Evolutionary conservation across 2,329 filamentous ascomycete genomes (phyloP).

Genomic region (Bertia moriformis): DNA sequence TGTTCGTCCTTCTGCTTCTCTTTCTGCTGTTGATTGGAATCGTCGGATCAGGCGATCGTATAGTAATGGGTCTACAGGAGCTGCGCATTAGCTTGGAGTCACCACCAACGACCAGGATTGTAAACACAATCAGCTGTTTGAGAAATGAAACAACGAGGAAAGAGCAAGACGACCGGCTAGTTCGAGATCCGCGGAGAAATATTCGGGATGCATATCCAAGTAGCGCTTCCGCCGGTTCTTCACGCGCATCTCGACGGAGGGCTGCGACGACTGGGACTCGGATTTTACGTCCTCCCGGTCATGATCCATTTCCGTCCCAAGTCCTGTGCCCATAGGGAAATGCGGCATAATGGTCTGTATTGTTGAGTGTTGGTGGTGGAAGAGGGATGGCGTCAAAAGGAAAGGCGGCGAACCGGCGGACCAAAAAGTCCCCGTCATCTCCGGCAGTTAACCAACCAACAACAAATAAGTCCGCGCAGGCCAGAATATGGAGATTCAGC

Average conservation of each 20-base stretch:
- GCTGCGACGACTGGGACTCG: not conserved
- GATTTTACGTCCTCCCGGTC: not conserved
- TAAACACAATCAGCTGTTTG: not conserved
- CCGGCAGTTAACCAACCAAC: not conserved
- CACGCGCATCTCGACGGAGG: not conserved
- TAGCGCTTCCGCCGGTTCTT: slow-evolving; percentile 1
- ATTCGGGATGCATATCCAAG: slow-evolving; percentile 1
- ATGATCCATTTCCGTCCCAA: not conserved
- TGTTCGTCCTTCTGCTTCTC: slow-evolving; percentile 15
- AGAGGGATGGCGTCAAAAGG: too few species aligned
- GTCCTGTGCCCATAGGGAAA: not conserved
- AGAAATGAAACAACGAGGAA: not conserved
- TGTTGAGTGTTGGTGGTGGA: not conserved
- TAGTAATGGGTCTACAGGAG: slow-evolving; percentile 13
- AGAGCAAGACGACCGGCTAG: not conserved
- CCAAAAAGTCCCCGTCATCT: not conserved
- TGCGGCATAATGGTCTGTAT: not conserved
- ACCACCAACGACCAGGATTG: not conserved
- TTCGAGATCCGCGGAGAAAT: slow-evolving; percentile 1
- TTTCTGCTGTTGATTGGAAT: slow-evolving; percentile 14
- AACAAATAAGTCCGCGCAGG: not conserved
- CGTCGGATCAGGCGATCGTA: slow-evolving; percentile 16
- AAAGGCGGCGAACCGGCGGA: not conserved
- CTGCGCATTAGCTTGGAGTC: not conserved
- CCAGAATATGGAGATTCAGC: not conserved